Base-by-base conservation (phyloP, 768 basidiomycete species). In the Hygrocybe punicea region DNA sequence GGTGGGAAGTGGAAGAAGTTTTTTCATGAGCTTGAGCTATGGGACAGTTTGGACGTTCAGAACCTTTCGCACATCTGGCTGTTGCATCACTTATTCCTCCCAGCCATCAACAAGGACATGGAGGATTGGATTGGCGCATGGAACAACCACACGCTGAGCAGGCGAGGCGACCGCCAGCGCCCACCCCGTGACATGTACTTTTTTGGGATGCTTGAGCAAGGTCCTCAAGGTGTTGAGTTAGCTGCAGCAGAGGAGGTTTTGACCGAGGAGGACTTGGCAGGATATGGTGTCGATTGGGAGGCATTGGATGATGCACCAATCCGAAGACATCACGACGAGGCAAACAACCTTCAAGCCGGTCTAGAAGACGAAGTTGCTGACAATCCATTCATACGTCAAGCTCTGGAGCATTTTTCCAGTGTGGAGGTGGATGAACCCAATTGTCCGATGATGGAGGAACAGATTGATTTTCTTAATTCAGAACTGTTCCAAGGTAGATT, bases 1-100 rank as follows among this genome's bases (percentile, higher is more conserved):
- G 72, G 74, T 1, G 21, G 44, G 19, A 75, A 74, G 47, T 79
- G 77, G 76, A 71, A 73, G 42, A 45, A 57, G 0, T 74, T 77
- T 51, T 78, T 78, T 59, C 29, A 60, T 14, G 59, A 63, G 2
- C 70, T 80, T 5, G 73, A 78, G 55, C 33, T 56, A 4, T 37
- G 63, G 13, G 49, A 68, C 36, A 59, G 65, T 1, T 66, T 80
- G 0, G 56, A 75, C 39, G 53, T 51, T 2, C 47, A 66, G 13
- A 42, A 58, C 6, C 34, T 61, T 6, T 58, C 54, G 8, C 76
- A 78, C 55, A 73, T 77, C 39, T 80, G 77, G 75, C 64, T 78
- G 4, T 60, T 76, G 1, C 75, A 75, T 46, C 58, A 68, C 40
- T 65, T 78, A 0, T 79, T 79, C 53, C 67, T 78, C 1, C 8